Evolutionary conservation across 352 stramenopile genomes (phyloP).

Genomic region (Globisporangium radiosum): DNA sequence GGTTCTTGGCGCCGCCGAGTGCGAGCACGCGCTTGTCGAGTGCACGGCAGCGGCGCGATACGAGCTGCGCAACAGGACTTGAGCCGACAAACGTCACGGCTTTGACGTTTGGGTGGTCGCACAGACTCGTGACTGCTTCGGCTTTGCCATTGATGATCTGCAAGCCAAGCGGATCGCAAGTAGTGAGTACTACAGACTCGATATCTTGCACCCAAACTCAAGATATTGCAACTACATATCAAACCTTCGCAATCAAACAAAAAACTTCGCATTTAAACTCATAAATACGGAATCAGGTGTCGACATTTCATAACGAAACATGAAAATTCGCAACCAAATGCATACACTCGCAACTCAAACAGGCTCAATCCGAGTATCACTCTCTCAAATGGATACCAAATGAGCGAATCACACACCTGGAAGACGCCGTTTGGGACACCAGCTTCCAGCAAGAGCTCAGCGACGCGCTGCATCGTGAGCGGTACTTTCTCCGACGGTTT

Average conservation of each 20-base stretch:
- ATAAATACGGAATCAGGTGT: too few species aligned
- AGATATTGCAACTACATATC: too few species aligned
- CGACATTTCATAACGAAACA: too few species aligned
- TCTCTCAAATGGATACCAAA: neutral
- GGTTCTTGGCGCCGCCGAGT: constrained; percentile 97
- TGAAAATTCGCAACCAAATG: too few species aligned
- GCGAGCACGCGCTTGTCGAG: constrained; percentile 94
- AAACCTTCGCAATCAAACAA: too few species aligned
- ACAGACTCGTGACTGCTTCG: constrained; percentile 88
- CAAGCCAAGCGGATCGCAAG: too few species aligned
- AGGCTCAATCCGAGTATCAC: too few species aligned
- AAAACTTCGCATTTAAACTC: too few species aligned
- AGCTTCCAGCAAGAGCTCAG: constrained; percentile 85
- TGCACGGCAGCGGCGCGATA: constrained; percentile 85
- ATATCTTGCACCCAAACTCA: neutral
- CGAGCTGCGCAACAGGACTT: constrained; percentile 89
- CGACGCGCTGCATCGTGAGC: constrained; percentile 89
- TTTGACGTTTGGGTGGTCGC: constrained; percentile 86
- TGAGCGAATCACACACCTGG: constrained; percentile 31
- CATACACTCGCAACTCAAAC: too few species aligned
- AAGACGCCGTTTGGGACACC: constrained; percentile 94
- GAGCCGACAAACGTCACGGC: constrained; percentile 96
- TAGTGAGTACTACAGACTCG: neutral
- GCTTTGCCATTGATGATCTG: constrained; percentile 92
- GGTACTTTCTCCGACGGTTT: constrained; percentile 97